A percentile compares a stretch with the other conserved stretches of the same genome.
These are phyloP conservation scores for Dioscorea zingiberensis DNA, from an alignment of 106 monocot genomes.

Conservation along the genomic window DNA sequence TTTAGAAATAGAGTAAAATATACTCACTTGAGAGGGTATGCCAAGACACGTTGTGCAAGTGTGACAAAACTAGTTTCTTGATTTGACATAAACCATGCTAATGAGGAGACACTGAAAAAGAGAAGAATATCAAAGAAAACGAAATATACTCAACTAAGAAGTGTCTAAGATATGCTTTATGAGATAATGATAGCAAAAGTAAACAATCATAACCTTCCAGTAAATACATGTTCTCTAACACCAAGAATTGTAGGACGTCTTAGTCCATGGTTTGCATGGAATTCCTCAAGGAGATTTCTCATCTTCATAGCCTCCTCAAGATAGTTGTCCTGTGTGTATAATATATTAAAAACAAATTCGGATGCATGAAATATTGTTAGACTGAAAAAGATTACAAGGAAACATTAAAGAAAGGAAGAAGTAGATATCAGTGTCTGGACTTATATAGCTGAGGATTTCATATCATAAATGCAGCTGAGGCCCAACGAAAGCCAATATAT, in stretches of 20 bases:
- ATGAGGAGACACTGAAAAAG: conserved; percentile 71
- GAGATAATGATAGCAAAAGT: background rate
- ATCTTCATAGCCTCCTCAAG: conserved; percentile 97
- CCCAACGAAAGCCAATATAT: too few relatives aligned
- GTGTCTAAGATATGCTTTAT: too few relatives aligned
- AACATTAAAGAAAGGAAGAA: too few relatives aligned
- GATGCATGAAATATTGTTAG: too few relatives aligned
- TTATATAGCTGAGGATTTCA: too few relatives aligned
- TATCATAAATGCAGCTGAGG: too few relatives aligned
- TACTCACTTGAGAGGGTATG: conserved; percentile 89
- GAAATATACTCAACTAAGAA: too few relatives aligned
- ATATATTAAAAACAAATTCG: too few relatives aligned
- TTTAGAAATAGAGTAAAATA: background rate
- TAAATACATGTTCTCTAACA: conserved; percentile 94
- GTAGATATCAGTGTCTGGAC: too few relatives aligned
- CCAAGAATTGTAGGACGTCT: conserved; percentile 85
- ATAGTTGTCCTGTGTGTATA: conserved; percentile 76
- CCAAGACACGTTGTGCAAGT: conserved; percentile 88
- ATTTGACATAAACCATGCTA: conserved; percentile 97
- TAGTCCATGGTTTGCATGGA: conserved; percentile 59
- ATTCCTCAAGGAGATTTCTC: conserved; percentile 97
- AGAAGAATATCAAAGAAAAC: background rate
- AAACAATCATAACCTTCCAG: conserved; percentile 64
- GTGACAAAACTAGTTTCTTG: conserved; percentile 99
- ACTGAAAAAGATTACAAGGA: too few relatives aligned